These are phyloP conservation scores for Hirsutella minnesotensis DNA, from an alignment of 2,329 filamentous ascomycete genomes.

Conservation along the genomic window DNA sequence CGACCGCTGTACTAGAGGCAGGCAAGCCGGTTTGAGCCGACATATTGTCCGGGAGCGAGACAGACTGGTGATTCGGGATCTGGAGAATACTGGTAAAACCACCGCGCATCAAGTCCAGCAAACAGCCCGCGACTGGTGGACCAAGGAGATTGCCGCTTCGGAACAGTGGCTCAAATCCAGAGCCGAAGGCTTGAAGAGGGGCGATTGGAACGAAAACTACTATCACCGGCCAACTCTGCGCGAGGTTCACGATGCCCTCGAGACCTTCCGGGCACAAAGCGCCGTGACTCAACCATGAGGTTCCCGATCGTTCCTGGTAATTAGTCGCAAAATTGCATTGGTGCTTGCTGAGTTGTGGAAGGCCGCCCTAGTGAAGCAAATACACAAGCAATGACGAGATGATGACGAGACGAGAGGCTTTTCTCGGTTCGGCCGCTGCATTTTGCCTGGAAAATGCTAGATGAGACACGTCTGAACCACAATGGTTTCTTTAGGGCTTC, in stretches of 20 bases:
- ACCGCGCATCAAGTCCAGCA: constrained; percentile 22
- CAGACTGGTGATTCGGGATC: constrained; percentile 30
- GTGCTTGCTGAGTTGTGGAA: no score
- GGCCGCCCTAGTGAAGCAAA: no score
- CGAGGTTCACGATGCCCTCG: constrained; percentile 26
- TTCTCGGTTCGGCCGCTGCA: no score
- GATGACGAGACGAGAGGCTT: no score
- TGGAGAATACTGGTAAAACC: constrained; percentile 18
- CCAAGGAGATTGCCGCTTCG: constrained; percentile 31
- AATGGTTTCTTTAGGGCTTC: no score
- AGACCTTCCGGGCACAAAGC: constrained; percentile 9
- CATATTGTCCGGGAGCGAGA: constrained; percentile 32
- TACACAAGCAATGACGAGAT: no score
- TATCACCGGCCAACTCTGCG: constrained; percentile 34
- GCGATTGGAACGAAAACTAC: constrained; percentile 38
- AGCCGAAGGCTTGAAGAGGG: constrained; percentile 22
- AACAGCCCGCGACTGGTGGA: constrained; percentile 36
- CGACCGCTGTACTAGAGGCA: constrained; percentile 38
- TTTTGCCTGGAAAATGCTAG: no score
- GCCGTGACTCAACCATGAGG: not conserved
- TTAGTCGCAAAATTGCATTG: no score
- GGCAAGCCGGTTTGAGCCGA: constrained; percentile 30
- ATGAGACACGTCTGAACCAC: no score
- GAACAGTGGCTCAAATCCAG: constrained; percentile 34
- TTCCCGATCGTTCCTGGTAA: not conserved